Conservation (phyloP, 805 yeast genomes). For the Lachancea sp. region DNA sequence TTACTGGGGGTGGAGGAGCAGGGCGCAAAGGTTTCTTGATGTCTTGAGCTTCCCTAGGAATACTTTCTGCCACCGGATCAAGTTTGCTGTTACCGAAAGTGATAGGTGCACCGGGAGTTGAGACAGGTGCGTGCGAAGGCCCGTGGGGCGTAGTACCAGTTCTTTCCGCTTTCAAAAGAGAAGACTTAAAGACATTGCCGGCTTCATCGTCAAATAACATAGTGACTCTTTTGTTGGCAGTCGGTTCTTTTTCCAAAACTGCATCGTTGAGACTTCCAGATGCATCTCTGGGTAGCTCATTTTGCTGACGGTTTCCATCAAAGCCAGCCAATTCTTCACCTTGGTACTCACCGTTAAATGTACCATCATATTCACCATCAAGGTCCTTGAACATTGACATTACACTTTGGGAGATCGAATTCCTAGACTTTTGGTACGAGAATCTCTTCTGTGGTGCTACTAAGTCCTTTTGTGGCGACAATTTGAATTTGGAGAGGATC, state of each 20-base stretch:
- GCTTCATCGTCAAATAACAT: constrained; percentile 27
- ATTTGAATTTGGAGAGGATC: constrained; percentile 27
- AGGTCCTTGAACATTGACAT: constrained; percentile 30
- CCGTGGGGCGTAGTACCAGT: not conserved
- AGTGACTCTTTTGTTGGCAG: constrained; percentile 20
- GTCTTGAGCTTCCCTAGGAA: not conserved
- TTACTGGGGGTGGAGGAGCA: constrained; percentile 5
- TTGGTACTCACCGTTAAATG: not conserved
- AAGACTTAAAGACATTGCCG: constrained; percentile 10
- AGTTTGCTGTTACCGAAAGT: constrained; percentile 3
- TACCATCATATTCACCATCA: constrained; percentile 14
- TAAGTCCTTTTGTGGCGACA: constrained; percentile 23
- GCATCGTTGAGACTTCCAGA: constrained; percentile 4
- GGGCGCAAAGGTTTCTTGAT: not conserved
- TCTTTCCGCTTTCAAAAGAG: constrained; percentile 1
- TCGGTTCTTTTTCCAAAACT: constrained; percentile 3
- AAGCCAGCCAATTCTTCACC: not conserved
- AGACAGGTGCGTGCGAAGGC: not conserved
- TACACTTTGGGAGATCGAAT: constrained; percentile 19
- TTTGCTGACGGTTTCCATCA: not conserved
- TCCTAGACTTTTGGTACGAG: constrained; percentile 14
- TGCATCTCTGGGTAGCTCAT: not conserved
- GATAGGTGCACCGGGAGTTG: not conserved
- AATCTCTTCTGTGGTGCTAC: constrained; percentile 20
- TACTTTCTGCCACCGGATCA: constrained; percentile 5